Percentiles rank a stretch among this genome's conserved stretches.
Evolutionary conservation across 108 stramenopile species (phyloP).

Genomic region (Pinguiococcus pyrenoidosus): DNA sequence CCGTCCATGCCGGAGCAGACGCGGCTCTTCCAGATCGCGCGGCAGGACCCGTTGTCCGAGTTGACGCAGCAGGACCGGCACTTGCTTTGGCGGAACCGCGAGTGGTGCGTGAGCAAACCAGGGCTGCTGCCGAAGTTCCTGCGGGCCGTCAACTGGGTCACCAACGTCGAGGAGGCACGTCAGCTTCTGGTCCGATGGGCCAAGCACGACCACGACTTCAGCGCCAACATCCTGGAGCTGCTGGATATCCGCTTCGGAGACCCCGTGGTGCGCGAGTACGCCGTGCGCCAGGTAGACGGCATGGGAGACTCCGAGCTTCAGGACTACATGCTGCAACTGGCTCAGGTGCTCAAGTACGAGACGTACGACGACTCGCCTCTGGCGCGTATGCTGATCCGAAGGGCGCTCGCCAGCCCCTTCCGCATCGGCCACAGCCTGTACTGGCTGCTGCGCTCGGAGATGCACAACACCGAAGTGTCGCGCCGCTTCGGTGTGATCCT

Average conservation of each 20-base stretch:
- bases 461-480: constrained; percentile 15
- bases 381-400: constrained; percentile 24
- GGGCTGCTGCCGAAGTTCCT: constrained; percentile 27
- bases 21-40: no score
- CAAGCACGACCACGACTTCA: constrained; percentile 17
- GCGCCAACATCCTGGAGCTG: constrained; percentile 35
- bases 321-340: constrained; percentile 33
- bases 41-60: constrained; percentile 13
- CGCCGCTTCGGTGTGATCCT: constrained; percentile 20
- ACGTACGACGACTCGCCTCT: constrained; percentile 33
- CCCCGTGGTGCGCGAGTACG: constrained; percentile 28
- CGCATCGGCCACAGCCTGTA: constrained; percentile 31
- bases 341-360: constrained; percentile 39
- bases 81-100: constrained; percentile 17
- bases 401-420: constrained; percentile 14
- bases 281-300: constrained; percentile 18
- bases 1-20: no score
- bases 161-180: constrained; percentile 10
- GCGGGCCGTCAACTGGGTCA: constrained; percentile 18
- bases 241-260: constrained; percentile 28
- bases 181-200: constrained; percentile 18
- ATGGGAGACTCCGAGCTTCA: constrained; percentile 18
- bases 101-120: background rate
- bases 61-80: constrained; percentile 6
- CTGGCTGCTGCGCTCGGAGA: constrained; percentile 35